phyloP scores from a whole-genome alignment of 768 basidiomycete species.

The Coprinellus aureogranulatus region DNA sequence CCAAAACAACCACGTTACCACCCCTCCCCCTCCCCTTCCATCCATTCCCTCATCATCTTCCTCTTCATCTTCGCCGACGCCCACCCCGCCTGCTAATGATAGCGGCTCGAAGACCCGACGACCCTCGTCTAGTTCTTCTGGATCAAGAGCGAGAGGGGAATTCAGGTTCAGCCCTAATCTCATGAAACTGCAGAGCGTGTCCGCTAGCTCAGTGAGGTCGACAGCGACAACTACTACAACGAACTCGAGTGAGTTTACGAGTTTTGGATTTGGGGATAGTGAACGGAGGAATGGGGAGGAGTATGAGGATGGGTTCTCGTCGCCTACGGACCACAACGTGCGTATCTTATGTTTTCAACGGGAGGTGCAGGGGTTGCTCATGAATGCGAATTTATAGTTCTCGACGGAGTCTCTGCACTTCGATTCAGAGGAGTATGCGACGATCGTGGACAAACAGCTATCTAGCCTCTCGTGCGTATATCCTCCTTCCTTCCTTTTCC shows the following conservation, averaged over 20 bases:
- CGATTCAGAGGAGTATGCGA: not conserved
- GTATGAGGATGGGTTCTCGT: not conserved
- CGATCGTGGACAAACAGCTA: conserved; percentile 2
- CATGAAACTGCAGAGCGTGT: not conserved
- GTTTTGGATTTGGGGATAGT: too few relatives aligned
- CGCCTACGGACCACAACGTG: not conserved
- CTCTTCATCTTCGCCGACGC: not conserved
- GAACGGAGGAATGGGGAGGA: too few relatives aligned
- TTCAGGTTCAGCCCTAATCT: conserved; percentile 2
- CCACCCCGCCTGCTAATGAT: not conserved
- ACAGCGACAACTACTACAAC: not conserved
- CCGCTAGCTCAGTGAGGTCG: not conserved
- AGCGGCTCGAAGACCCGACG: not conserved
- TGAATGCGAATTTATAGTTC: too few relatives aligned
- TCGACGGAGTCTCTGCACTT: not conserved
- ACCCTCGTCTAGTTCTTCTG: too few relatives aligned
- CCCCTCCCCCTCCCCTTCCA: too few relatives aligned
- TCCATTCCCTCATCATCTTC: not conserved
- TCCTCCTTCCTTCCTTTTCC: not conserved
- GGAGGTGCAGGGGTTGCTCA: too few relatives aligned
- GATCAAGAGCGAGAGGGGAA: not conserved
- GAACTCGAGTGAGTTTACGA: too few relatives aligned
- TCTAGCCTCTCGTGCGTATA: conserved; percentile 7
- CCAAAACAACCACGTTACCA: too few relatives aligned
- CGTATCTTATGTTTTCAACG: not conserved